Evolutionary conservation across 495 filamentous ascomycete species (phyloP).

Genomic region (Xylaria longipes): DNA sequence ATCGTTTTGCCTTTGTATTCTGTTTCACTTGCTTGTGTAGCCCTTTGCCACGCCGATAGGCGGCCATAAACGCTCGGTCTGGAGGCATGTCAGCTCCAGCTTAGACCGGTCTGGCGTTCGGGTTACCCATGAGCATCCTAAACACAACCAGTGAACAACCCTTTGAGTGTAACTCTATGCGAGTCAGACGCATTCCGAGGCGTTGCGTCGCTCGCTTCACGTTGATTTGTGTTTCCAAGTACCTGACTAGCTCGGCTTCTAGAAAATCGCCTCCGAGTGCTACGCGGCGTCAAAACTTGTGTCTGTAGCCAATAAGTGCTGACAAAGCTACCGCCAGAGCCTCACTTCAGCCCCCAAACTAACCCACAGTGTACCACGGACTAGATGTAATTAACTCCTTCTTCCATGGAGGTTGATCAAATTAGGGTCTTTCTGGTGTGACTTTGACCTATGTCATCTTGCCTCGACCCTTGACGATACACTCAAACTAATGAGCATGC

Average conservation of each 20-base stretch:
- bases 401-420: not conserved
- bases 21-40: not conserved
- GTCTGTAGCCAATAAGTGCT: not conserved
- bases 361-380: not conserved
- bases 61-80: constrained; percentile 9
- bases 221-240: not conserved
- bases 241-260: not conserved
- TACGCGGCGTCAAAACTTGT: not conserved
- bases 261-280: not conserved
- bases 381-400: not conserved
- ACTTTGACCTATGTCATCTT: not conserved
- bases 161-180: not conserved
- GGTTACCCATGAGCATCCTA: not conserved
- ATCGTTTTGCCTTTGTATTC: not conserved
- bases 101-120: not conserved
- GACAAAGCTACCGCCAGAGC: not conserved
- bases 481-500: not conserved
- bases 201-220: not conserved
- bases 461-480: constrained; percentile 4
- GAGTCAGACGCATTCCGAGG: constrained; percentile 6
- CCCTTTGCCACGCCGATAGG: not conserved
- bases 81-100: constrained; percentile 8
- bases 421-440: not conserved
- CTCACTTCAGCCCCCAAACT: constrained; percentile 13
- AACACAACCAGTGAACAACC: not conserved